Conservation (phyloP, 2,329 filamentous ascomycete genomes). For the Teratosphaeria epicoccoides region DNA sequence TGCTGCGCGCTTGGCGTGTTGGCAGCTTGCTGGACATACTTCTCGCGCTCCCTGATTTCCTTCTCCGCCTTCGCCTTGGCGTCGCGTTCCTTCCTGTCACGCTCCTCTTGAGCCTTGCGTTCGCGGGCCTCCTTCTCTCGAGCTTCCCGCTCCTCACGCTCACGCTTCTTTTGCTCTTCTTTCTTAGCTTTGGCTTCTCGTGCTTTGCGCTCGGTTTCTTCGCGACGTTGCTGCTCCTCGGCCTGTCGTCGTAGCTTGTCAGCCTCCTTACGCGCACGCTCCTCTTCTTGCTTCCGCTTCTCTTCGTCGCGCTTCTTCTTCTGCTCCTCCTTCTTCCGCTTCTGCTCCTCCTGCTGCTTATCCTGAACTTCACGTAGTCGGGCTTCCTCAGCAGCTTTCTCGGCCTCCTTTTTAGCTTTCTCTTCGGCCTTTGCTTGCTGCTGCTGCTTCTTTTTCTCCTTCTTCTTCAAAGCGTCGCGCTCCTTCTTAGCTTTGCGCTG, state of each 20-base stretch:
- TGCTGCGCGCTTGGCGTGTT: constrained; percentile 24
- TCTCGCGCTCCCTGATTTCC: constrained; percentile 27
- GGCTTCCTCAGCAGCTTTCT: constrained; percentile 79
- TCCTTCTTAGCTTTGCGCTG: constrained; percentile 86
- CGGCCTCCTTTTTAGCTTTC: constrained; percentile 74
- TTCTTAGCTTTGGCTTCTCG: constrained; percentile 70
- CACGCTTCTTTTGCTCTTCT: constrained; percentile 64
- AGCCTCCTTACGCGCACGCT: constrained; percentile 70
- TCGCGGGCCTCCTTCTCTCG: constrained; percentile 70
- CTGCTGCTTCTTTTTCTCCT: constrained; percentile 83
- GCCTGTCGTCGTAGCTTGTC: constrained; percentile 69
- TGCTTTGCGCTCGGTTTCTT: constrained; percentile 76
- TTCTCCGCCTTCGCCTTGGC: constrained; percentile 35
- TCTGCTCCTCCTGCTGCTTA: constrained; percentile 69
- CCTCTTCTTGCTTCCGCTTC: constrained; percentile 82
- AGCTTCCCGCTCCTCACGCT: constrained; percentile 50
- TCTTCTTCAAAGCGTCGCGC: constrained; percentile 87
- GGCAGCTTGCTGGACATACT: constrained; percentile 32
- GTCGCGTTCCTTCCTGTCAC: constrained; percentile 52
- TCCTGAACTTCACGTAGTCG: constrained; percentile 65
- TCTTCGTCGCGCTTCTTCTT: constrained; percentile 84
- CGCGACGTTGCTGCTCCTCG: constrained; percentile 77
- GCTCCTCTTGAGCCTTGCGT: constrained; percentile 48
- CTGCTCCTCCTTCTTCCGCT: constrained; percentile 76
- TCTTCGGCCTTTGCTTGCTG: constrained; percentile 86